Evolutionary conservation across 495 filamentous ascomycete genomes (phyloP).

Genomic region (Xylaria castorea): DNA sequence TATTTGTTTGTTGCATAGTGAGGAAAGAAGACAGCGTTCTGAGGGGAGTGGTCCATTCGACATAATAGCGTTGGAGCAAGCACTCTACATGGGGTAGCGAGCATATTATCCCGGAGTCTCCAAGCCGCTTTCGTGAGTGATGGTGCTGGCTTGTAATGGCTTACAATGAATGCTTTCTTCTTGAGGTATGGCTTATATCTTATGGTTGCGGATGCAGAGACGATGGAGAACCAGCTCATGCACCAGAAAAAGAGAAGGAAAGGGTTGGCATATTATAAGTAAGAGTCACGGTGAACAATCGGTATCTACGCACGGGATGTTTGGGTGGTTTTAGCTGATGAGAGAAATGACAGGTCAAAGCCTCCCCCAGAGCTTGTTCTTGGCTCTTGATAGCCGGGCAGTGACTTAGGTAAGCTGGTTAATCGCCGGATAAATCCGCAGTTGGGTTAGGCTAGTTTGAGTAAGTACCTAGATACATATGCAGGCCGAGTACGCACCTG

Average conservation of each 20-base stretch:
- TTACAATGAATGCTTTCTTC: neutral
- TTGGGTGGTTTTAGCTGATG: conserved; percentile 9
- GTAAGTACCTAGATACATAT: neutral
- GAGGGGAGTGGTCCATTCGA: conserved; percentile 67
- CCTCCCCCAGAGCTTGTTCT: conserved; percentile 2
- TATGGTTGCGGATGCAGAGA: conserved; percentile 2
- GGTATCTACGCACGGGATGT: conserved; percentile 11
- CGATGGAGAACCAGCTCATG: neutral
- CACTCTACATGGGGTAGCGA: conserved; percentile 20
- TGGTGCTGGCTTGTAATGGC: neutral
- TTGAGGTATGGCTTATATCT: neutral
- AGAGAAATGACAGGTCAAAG: conserved; percentile 5
- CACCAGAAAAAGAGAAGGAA: neutral
- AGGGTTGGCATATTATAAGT: neutral
- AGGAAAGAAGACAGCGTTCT: conserved; percentile 69
- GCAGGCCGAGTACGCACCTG: neutral
- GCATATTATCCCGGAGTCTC: conserved; percentile 4
- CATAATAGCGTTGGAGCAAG: conserved; percentile 45
- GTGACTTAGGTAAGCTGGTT: conserved; percentile 20
- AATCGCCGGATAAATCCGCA: conserved; percentile 19
- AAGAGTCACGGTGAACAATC: conserved; percentile 8
- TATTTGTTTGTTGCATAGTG: conserved; percentile 58
- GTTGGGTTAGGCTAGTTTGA: neutral
- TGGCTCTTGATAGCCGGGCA: conserved; percentile 5
- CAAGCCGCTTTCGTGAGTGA: neutral